These are phyloP conservation scores for Ophiostoma sp. DNA, from an alignment of 2,329 filamentous ascomycete genomes.

Conservation along the genomic window DNA sequence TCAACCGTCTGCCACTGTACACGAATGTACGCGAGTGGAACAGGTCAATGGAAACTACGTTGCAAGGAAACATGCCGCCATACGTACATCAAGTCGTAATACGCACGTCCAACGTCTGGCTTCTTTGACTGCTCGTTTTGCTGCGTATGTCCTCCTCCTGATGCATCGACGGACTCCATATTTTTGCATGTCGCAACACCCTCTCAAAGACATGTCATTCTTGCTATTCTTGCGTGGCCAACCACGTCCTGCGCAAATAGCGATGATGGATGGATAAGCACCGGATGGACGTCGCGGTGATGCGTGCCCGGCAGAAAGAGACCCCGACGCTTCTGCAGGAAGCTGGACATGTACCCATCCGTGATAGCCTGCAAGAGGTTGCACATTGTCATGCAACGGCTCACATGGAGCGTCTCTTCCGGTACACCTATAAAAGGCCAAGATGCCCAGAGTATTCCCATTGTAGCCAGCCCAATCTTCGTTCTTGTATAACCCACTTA, in stretches of 20 bases:
- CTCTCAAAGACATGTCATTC: constrained; percentile 1
- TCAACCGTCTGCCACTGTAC: not conserved
- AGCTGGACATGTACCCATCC: not conserved
- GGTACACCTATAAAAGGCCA: too few relatives aligned
- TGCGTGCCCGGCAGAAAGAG: not conserved
- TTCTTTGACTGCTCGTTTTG: not conserved
- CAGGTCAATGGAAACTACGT: not conserved
- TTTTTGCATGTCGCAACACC: constrained; percentile 6
- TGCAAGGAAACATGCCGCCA: not conserved
- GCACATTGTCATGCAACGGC: too few relatives aligned
- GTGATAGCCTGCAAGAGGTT: too few relatives aligned
- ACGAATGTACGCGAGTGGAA: not conserved
- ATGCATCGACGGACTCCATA: not conserved
- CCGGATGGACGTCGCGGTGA: not conserved
- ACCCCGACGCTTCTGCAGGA: not conserved
- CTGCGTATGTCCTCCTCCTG: not conserved
- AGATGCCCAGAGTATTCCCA: too few relatives aligned
- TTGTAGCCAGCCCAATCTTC: too few relatives aligned
- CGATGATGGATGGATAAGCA: not conserved
- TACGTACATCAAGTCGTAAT: not conserved
- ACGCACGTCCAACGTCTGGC: not conserved
- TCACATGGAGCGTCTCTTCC: too few relatives aligned
- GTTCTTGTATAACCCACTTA: too few relatives aligned
- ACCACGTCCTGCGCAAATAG: not conserved
- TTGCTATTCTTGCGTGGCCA: constrained; percentile 13